Evolutionary conservation across 2,329 filamentous ascomycete genomes (phyloP).

Genomic region (Hypoxylon sp.): DNA sequence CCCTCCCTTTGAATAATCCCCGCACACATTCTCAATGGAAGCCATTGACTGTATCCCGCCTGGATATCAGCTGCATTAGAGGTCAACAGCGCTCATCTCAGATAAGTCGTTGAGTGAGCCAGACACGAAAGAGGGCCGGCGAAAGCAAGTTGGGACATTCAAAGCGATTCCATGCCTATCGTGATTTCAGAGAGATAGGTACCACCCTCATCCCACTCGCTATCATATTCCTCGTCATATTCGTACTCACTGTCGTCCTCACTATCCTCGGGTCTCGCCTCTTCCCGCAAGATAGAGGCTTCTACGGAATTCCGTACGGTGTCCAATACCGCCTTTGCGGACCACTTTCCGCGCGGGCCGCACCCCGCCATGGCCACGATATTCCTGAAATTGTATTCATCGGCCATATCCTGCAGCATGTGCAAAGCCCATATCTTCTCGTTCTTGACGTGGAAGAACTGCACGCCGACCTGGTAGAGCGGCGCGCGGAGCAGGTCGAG

Average conservation of each 20-base stretch:
- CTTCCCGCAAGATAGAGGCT: conserved; percentile 44
- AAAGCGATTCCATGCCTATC: background rate
- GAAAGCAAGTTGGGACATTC: background rate
- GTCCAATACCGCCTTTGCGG: conserved; percentile 73
- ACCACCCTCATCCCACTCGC: no score
- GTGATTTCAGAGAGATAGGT: background rate
- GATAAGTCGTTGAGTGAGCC: background rate
- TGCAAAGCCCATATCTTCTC: conserved; percentile 67
- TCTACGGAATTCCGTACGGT: conserved; percentile 71
- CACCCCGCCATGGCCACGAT: conserved; percentile 82
- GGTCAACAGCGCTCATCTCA: background rate
- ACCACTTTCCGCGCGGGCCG: conserved; percentile 58
- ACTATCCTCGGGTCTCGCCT: background rate
- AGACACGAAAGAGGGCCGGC: background rate
- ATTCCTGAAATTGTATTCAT: conserved; percentile 68
- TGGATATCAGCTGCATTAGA: background rate
- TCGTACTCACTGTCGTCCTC: background rate
- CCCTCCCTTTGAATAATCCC: background rate
- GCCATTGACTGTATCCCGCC: background rate
- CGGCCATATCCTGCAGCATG: conserved; percentile 71
- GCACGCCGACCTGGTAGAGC: conserved; percentile 77
- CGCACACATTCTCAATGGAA: background rate
- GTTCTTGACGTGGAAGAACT: conserved; percentile 80
- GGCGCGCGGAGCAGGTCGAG: conserved; percentile 71
- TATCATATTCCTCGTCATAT: background rate